Percentiles rank a stretch among this genome's conserved stretches.
Evolutionary conservation across 768 basidiomycete species (phyloP).

Genomic region (Gloeopeniophorella convolvens): DNA sequence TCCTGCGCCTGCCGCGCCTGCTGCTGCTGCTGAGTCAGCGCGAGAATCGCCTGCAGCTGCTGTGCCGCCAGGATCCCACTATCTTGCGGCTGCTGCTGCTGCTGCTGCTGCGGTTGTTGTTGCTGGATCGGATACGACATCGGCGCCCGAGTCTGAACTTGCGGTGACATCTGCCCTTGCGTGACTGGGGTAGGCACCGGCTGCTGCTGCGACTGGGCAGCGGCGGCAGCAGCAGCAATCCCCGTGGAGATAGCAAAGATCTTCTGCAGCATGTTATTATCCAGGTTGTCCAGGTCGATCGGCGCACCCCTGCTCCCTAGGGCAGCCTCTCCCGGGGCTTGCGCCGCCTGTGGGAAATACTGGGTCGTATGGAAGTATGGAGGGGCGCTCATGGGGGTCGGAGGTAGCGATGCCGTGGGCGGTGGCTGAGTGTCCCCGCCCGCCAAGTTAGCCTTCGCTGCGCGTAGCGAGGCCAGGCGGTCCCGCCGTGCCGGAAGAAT

Average conservation of each 20-base stretch:
- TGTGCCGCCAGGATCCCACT: neutral
- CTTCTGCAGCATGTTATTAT: conserved; percentile 10
- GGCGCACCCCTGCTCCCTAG: conserved; percentile 1
- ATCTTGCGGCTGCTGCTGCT: neutral
- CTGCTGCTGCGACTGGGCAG: neutral
- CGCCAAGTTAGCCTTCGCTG: neutral
- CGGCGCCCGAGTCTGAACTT: neutral
- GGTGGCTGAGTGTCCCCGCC: neutral
- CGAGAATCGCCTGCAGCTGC: neutral
- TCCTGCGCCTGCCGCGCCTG: conserved; percentile 1
- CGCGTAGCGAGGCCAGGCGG: conserved; percentile 4
- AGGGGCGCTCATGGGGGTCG: neutral
- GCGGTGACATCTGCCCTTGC: neutral
- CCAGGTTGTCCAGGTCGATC: conserved; percentile 8
- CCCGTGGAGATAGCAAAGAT: conserved; percentile 4
- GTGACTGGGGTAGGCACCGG: neutral
- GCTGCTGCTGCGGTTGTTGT: neutral
- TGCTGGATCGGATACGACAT: no score
- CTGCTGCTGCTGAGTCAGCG: neutral
- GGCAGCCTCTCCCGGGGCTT: neutral
- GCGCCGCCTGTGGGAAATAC: neutral
- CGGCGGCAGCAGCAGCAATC: neutral
- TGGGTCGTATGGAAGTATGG: no score
- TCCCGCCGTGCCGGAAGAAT: neutral
- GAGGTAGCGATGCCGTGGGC: neutral